Evolutionary conservation across 352 stramenopile species (phyloP), one percentile per base, ranked within the genome.

Genomic region (Chrysophaeum taylorii): DNA sequence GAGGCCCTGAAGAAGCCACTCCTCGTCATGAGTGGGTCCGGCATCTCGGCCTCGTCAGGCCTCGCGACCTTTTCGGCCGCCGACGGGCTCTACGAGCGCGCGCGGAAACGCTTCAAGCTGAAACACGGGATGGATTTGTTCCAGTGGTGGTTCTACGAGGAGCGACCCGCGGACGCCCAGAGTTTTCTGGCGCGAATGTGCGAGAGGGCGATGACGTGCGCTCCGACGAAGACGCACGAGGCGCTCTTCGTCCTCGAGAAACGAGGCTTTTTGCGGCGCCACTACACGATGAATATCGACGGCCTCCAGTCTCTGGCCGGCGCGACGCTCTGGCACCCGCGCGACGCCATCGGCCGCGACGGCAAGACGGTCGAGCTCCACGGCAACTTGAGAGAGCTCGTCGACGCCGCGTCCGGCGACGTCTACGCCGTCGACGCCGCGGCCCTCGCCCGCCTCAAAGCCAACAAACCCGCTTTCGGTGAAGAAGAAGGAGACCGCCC

Each of bases 251-350:
- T 2, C 1, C 57, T 66, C 31, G 57, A 66, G 57, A 5, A n/a
- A 2, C 2, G 1, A 2, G 33, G 35, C 9, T 5, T 2, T 9
- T 25, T 66, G 2, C 31, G 15, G 57, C 9, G 57, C 12, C 57
- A 66, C 36, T 21, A 33, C 4, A 66, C 57, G 2, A 45, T 66
- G 57, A 66, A 66, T 36, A 43, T 66, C 57, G 57, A 66, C 57
- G 57, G 57, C 9, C 36, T 66, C 9, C 57, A 66, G 23, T 2
- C 5, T 18, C 1, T 1, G 2, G 57, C 57, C 31, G 57, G 57
- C 33, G 57, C 31, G 15, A 45, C 31, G 2, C 4, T 66, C 31
- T 66, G 57, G 57, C 2, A 66, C 57, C 33, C 33, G 16, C 21
- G 2, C 12, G 57, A 66, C 57, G 50, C 2, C 50, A 25, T 23